Percentiles rank a stretch among this genome's conserved stretches.
These are phyloP conservation scores for Trypanosoma avium DNA, from an alignment of 208 protist species.

Conservation along the genomic window DNA sequence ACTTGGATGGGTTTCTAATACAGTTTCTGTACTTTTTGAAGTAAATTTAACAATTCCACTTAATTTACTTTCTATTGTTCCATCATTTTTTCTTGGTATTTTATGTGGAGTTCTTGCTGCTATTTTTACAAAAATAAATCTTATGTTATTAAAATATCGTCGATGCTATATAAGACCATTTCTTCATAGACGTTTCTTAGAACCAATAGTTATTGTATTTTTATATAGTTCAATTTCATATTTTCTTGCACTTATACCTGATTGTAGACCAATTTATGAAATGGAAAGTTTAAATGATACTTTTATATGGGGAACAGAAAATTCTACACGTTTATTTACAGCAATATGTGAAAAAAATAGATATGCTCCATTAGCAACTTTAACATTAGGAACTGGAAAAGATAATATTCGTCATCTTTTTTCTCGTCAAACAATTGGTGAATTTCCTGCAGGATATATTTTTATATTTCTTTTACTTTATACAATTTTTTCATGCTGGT, in stretches of 20 bases:
- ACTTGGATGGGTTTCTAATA: slow-evolving; percentile 84
- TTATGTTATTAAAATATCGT: slow-evolving; percentile 82
- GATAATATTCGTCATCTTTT: slow-evolving; percentile 89
- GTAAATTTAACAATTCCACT: slow-evolving; percentile 86
- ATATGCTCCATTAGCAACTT: slow-evolving; percentile 82
- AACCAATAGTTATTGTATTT: slow-evolving; percentile 62
- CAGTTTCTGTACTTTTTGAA: slow-evolving; percentile 86
- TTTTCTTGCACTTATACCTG: slow-evolving; percentile 36
- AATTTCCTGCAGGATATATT: slow-evolving; percentile 68
- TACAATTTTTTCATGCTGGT: slow-evolving; percentile 70
- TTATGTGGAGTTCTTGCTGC: slow-evolving; percentile 80
- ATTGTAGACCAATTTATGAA: slow-evolving; percentile 39
- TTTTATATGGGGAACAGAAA: slow-evolving; percentile 78
- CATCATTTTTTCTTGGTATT: slow-evolving; percentile 84
- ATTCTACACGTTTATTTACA: slow-evolving; percentile 53
- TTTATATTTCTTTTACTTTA: slow-evolving; percentile 82
- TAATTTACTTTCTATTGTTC: slow-evolving; percentile 80
- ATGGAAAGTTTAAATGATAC: slow-evolving; percentile 36
- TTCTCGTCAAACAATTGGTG: slow-evolving; percentile 73
- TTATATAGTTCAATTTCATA: slow-evolving; percentile 68
- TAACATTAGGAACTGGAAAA: slow-evolving; percentile 84
- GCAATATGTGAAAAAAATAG: slow-evolving; percentile 48
- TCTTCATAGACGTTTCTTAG: slow-evolving; percentile 56
- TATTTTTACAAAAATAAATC: slow-evolving; percentile 87
- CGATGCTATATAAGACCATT: slow-evolving; percentile 48